phyloP scores from a whole-genome alignment of 495 filamentous ascomycete species.

The Xylaria longipes region DNA sequence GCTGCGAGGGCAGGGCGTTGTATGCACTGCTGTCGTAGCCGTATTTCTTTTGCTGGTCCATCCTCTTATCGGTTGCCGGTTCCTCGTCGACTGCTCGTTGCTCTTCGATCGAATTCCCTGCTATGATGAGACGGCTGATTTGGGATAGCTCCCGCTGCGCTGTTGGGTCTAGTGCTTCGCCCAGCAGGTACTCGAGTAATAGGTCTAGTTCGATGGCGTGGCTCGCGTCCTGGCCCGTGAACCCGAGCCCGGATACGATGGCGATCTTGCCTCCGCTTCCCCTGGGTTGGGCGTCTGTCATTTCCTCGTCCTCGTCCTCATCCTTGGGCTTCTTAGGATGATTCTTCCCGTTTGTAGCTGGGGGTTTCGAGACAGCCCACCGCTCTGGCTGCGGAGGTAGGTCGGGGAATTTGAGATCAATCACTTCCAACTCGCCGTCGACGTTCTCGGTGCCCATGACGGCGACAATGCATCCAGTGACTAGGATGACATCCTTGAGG shows the following conservation, averaged over 20 bases:
- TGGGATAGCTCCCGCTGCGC: constrained; percentile 65
- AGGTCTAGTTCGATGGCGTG: constrained; percentile 77
- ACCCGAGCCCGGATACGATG: constrained; percentile 84
- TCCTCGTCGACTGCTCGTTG: constrained; percentile 43
- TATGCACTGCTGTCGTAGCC: constrained; percentile 91
- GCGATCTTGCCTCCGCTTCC: constrained; percentile 70
- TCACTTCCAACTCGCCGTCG: constrained; percentile 89
- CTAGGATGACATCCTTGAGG: constrained; percentile 69
- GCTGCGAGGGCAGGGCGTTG: constrained; percentile 81
- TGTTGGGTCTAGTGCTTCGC: constrained; percentile 69
- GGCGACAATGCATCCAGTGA: constrained; percentile 90
- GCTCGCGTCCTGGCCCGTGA: constrained; percentile 72
- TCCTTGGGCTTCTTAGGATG: constrained; percentile 38
- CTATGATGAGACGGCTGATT: constrained; percentile 87
- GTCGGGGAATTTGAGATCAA: constrained; percentile 87
- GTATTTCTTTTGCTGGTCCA: constrained; percentile 72
- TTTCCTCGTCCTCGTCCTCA: constrained; percentile 52
- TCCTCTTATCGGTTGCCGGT: constrained; percentile 39
- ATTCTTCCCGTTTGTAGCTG: constrained; percentile 31
- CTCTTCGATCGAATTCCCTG: constrained; percentile 79
- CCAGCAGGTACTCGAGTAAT: constrained; percentile 84
- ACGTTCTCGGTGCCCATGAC: constrained; percentile 91
- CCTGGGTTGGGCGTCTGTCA: constrained; percentile 47
- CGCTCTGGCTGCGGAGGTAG: constrained; percentile 79
- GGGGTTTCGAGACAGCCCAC: constrained; percentile 63